Evolutionary conservation across 2,329 filamentous ascomycete species (phyloP).

Genomic region (Botrytis tulipae): DNA sequence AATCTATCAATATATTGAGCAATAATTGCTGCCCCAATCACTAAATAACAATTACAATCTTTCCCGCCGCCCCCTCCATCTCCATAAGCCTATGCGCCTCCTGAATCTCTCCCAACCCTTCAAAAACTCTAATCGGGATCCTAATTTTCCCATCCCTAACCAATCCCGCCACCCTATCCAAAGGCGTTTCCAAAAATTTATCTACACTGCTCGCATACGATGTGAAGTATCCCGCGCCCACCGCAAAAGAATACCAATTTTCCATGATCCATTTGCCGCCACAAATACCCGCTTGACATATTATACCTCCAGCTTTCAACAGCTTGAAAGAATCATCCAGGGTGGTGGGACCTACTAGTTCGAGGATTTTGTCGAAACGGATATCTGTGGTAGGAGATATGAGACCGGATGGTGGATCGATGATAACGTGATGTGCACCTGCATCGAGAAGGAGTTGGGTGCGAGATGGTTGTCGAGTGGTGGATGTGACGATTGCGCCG

Average conservation of each 20-base stretch:
- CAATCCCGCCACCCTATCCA: background rate
- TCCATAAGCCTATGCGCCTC: background rate
- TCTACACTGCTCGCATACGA: background rate
- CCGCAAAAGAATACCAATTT: background rate
- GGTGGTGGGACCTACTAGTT: background rate
- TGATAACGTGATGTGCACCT: background rate
- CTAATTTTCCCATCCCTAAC: background rate
- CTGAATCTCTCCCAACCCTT: background rate
- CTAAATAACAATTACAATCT: background rate
- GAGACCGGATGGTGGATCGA: background rate
- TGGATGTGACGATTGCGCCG: background rate
- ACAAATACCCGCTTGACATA: background rate
- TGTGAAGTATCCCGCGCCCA: background rate
- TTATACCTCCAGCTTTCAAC: background rate
- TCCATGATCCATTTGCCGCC: background rate
- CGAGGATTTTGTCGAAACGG: background rate
- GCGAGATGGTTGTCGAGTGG: background rate
- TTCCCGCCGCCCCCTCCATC: background rate
- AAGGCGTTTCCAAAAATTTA: background rate
- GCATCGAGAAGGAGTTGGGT: background rate
- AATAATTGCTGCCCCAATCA: rapidly evolving
- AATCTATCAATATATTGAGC: background rate
- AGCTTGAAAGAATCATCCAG: background rate
- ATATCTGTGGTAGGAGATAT: background rate
- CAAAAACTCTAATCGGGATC: background rate